phyloP scores from a whole-genome alignment of 768 basidiomycete genomes.

The Serendipita sp. region DNA sequence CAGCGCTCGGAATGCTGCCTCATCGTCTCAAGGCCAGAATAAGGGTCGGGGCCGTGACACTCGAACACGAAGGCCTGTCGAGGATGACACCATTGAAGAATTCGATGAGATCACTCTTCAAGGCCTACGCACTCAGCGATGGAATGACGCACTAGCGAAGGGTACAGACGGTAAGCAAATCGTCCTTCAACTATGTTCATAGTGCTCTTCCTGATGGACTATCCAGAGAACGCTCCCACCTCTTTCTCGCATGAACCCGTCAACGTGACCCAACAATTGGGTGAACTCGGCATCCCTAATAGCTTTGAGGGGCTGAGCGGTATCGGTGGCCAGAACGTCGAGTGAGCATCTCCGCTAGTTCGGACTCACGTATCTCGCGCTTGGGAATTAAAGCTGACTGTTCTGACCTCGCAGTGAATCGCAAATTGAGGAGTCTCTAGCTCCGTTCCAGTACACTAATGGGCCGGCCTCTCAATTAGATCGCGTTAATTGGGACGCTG shows the following conservation, averaged over 20 bases:
- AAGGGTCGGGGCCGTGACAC: too few species aligned
- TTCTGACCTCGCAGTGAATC: background rate
- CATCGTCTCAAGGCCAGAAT: too few species aligned
- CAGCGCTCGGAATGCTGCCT: too few species aligned
- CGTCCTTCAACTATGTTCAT: too few species aligned
- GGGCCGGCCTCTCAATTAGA: background rate
- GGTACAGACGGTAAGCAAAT: too few species aligned
- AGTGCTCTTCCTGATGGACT: too few species aligned
- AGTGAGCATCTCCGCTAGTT: background rate
- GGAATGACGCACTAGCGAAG: too few species aligned
- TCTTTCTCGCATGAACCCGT: background rate
- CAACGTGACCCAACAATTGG: background rate
- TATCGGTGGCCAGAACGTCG: background rate
- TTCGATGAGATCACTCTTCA: too few species aligned
- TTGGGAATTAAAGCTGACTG: background rate
- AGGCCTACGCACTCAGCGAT: too few species aligned
- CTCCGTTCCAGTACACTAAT: background rate
- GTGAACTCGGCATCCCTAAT: background rate
- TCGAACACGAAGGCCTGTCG: too few species aligned
- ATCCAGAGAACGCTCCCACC: too few species aligned
- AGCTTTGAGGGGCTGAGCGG: constrained; percentile 6
- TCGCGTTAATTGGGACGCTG: background rate
- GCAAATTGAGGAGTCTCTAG: background rate
- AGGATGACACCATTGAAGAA: too few species aligned
- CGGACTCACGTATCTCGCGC: background rate